phyloP scores from a whole-genome alignment of 164 flowering plant species.

The Piper betle region DNA sequence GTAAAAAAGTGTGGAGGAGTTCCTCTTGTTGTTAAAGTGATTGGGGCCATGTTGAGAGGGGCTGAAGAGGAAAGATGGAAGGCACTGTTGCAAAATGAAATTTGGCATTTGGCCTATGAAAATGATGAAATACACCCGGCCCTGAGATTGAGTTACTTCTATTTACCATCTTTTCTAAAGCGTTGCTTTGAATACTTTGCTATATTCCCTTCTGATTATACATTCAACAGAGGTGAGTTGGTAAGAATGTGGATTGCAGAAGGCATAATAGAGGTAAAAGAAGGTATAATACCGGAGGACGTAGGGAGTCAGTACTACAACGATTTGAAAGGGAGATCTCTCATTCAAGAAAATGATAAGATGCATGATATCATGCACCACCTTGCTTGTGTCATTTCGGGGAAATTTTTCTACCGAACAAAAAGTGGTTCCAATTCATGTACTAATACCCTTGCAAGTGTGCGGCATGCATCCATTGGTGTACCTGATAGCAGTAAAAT shows the following conservation, averaged over 20 bases:
- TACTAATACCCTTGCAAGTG: not conserved
- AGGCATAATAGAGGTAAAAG: not conserved
- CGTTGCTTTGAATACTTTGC: slow-evolving; percentile 10
- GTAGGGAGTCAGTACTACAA: not conserved
- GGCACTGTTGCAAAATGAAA: slow-evolving; percentile 1
- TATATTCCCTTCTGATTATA: slow-evolving; percentile 6
- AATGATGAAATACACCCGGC: slow-evolving; percentile 1
- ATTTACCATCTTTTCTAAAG: slow-evolving; percentile 7
- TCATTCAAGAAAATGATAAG: not conserved
- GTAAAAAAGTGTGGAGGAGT: slow-evolving; percentile 9
- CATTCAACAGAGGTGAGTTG: slow-evolving; percentile 1
- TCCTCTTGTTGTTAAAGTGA: slow-evolving; percentile 6
- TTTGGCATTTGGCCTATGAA: slow-evolving; percentile 6
- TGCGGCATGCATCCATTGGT: not conserved
- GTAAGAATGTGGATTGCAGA: slow-evolving; percentile 10
- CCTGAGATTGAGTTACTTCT: slow-evolving; percentile 6
- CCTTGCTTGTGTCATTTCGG: not conserved
- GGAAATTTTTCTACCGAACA: not conserved
- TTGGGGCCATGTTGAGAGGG: slow-evolving; percentile 8
- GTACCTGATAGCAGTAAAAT: not conserved
- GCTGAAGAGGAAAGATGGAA: slow-evolving; percentile 4
- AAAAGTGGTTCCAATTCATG: not conserved
- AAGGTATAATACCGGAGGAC: not conserved
- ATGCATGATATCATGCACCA: slow-evolving; percentile 1
- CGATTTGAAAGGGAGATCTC: not conserved